Evolutionary conservation across 2,329 filamentous ascomycete genomes (phyloP), one percentile per base, ranked within the genome.

Genomic region (Aotearoamyces nothofagi): DNA sequence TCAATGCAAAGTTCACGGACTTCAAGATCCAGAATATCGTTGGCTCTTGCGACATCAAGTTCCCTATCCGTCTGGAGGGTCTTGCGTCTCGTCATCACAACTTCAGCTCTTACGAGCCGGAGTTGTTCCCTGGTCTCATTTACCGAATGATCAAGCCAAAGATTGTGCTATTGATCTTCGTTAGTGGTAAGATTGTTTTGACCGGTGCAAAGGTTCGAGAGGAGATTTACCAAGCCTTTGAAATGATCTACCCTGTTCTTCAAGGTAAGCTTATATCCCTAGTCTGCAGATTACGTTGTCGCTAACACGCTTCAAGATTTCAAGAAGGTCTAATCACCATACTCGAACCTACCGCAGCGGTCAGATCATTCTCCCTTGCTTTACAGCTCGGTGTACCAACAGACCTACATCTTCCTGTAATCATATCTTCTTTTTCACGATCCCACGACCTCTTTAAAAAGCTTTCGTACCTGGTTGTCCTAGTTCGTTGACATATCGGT

Each of bases 1-100:
- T 98, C 69, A 93, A 94, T 45, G 87, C 90, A 48, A 94, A 94
- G 71, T 96, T 98, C 58, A 94, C 86, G 42, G 90, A 98, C 56
- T 98, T 98, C 64, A 98, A 96, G 71, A 98, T 98, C 49, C 86
- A 94, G 65, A 98, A 98, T 59, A 96, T 98, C 40, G 90, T 98
- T 42, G 90, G 90, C 40, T 93, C 84, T 35, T 96, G 87, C 57
- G 90, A 98, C 53, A 94, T 98, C 68, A 94, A 94, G 67, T 98
- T 98, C 61, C 90, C 90, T 30, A 94, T 98, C 45, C 83, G 90
- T 42, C 68, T 98, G 34, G 90, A 96, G 55, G 90, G 90, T 58
- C 64, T 98, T 52, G 90, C 90, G 10, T 90, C 79, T 43, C 83
- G 86, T 59, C 90, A 98, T 69, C 87, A 96, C 67, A 93, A 93